phyloP scores from a whole-genome alignment of 306 rosid genomes.

The Cucurbita pepo region DNA sequence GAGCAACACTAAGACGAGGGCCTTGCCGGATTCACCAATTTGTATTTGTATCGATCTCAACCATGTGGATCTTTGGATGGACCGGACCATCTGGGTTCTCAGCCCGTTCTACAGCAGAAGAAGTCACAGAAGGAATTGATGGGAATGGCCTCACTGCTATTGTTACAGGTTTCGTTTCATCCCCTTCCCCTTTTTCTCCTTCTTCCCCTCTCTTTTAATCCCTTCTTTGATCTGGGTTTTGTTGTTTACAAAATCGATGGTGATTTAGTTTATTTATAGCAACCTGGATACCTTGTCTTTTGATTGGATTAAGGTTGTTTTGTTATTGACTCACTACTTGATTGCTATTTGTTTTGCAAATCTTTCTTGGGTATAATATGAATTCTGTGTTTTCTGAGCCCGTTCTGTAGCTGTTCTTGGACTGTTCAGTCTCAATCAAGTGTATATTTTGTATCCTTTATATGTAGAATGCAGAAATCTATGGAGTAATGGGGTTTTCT shows the following conservation, averaged over 20 bases:
- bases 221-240: neutral
- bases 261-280: neutral
- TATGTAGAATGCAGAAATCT: neutral
- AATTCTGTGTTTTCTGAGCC: neutral
- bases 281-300: neutral
- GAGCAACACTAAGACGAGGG: no score
- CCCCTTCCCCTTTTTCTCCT: neutral
- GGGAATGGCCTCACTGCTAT: constrained; percentile 36
- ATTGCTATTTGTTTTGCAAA: neutral
- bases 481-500: neutral
- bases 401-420: neutral
- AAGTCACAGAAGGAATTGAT: constrained; percentile 37
- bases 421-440: neutral
- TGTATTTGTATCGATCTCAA: neutral
- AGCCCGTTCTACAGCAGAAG: constrained; percentile 33
- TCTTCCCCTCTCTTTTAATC: neutral
- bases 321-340: neutral
- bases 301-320: neutral
- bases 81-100: constrained; percentile 49
- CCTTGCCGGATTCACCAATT: neutral
- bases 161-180: constrained; percentile 26
- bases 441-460: neutral
- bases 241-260: neutral
- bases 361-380: neutral
- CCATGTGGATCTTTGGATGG: constrained; percentile 37